phyloP scores from a whole-genome alignment of 2,329 filamentous ascomycete species.

The Colletotrichum liaoningense region DNA sequence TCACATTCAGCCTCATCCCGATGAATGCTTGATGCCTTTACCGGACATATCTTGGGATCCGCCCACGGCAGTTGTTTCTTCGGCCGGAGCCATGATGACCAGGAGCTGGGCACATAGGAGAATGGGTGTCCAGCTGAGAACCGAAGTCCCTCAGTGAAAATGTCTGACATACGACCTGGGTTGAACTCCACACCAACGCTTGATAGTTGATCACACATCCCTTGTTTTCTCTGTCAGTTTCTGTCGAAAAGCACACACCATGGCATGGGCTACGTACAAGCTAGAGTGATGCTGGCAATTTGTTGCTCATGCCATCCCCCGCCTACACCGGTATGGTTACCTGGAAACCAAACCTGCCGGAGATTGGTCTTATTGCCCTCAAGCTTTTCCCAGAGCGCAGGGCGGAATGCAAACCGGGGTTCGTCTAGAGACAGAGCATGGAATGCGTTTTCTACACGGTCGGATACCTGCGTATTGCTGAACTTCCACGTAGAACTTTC shows the following conservation, averaged over 20 bases:
- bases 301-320: constrained; percentile 71
- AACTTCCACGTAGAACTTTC: constrained; percentile 51
- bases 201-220: constrained; percentile 67
- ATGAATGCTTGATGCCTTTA: constrained; percentile 26
- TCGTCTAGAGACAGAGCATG: constrained; percentile 70
- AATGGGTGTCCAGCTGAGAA: constrained; percentile 6
- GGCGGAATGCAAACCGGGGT: constrained; percentile 61
- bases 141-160: background rate
- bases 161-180: constrained; percentile 29
- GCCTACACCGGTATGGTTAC: constrained; percentile 76
- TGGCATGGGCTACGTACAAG: constrained; percentile 45
- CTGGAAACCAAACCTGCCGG: constrained; percentile 73
- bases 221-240: constrained; percentile 40
- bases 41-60: constrained; percentile 6
- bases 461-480: constrained; percentile 63
- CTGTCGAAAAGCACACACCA: background rate
- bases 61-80: constrained; percentile 3
- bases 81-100: constrained; percentile 1
- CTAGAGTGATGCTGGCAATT: constrained; percentile 50
- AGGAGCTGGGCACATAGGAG: background rate
- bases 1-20: constrained; percentile 53
- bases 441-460: constrained; percentile 66
- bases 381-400: constrained; percentile 65
- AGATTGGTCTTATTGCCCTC: constrained; percentile 54
- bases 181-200: constrained; percentile 63